These are phyloP conservation scores for Nematocida sp. DNA, from an alignment of 371 early-diverging fungal genomes.

Conservation along the genomic window DNA sequence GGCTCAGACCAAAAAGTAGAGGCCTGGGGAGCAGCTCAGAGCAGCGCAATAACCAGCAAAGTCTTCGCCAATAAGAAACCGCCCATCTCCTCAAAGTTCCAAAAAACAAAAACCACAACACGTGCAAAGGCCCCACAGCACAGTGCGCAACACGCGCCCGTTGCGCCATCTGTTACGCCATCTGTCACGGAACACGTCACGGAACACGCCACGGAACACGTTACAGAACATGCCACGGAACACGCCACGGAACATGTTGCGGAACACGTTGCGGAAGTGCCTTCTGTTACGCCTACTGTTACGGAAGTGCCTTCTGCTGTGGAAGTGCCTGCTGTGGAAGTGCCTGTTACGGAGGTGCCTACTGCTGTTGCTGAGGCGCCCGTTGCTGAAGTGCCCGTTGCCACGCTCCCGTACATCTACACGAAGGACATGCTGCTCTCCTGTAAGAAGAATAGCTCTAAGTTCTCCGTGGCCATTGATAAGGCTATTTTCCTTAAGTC, in stretches of 20 bases:
- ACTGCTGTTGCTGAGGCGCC: too few relatives aligned
- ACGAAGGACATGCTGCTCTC: slow-evolving; percentile 6
- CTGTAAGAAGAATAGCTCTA: background rate
- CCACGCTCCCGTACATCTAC: slow-evolving; percentile 42
- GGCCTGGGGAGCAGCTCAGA: background rate
- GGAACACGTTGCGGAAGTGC: background rate
- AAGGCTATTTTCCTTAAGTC: slow-evolving; percentile 1
- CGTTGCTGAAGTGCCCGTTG: too few relatives aligned
- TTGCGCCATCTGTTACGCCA: background rate
- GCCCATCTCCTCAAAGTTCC: background rate
- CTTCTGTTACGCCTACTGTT: background rate
- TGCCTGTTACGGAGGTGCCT: too few relatives aligned
- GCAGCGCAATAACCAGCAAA: background rate
- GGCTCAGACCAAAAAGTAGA: too few relatives aligned
- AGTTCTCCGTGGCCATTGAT: background rate
- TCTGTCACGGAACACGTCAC: background rate
- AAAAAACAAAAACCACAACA: background rate
- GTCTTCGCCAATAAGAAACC: background rate
- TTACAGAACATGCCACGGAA: background rate
- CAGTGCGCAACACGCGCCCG: background rate
- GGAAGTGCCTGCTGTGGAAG: too few relatives aligned
- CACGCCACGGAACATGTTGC: background rate
- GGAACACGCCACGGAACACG: background rate
- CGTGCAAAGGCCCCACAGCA: background rate
- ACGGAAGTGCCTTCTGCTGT: background rate